Percentiles rank a stretch among this genome's conserved stretches.
phyloP scores from a whole-genome alignment of 2,329 filamentous ascomycete species.

The Ceratocystis huliohia region DNA sequence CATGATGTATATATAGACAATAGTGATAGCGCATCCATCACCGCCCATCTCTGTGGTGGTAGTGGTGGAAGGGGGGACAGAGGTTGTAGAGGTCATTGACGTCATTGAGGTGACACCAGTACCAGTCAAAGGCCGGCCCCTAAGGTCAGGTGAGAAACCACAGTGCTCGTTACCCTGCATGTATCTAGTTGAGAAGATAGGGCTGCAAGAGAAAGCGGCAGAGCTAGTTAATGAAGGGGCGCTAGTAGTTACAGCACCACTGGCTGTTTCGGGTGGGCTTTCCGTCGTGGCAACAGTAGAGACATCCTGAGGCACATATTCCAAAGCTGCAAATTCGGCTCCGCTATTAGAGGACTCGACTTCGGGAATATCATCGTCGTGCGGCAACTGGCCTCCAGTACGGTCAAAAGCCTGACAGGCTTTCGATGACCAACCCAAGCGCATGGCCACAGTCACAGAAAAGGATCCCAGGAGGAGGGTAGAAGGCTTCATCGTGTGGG shows the following conservation, averaged over 20 bases:
- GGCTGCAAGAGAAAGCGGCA: background rate
- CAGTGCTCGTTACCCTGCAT: background rate
- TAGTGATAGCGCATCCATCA: background rate
- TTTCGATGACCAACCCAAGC: background rate
- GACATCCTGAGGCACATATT: no score
- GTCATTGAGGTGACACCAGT: no score
- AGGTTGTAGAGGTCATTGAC: background rate
- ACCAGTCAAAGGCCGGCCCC: background rate
- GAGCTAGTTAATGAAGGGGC: background rate
- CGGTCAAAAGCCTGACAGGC: background rate
- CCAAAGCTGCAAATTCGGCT: no score
- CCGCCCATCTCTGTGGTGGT: background rate
- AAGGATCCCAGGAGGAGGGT: background rate
- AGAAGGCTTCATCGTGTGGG: background rate
- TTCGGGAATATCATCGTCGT: background rate
- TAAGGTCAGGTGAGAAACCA: background rate
- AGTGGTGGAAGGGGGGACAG: background rate
- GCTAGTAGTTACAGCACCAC: background rate
- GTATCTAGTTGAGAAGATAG: background rate
- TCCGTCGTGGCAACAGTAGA: no score
- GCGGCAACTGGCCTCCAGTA: background rate
- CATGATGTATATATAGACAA: background rate
- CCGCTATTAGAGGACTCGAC: background rate
- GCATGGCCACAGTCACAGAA: background rate
- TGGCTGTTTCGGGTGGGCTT: background rate